phyloP scores from a whole-genome alignment of 2,329 filamentous ascomycete species.

The Colletotrichum salicis region DNA sequence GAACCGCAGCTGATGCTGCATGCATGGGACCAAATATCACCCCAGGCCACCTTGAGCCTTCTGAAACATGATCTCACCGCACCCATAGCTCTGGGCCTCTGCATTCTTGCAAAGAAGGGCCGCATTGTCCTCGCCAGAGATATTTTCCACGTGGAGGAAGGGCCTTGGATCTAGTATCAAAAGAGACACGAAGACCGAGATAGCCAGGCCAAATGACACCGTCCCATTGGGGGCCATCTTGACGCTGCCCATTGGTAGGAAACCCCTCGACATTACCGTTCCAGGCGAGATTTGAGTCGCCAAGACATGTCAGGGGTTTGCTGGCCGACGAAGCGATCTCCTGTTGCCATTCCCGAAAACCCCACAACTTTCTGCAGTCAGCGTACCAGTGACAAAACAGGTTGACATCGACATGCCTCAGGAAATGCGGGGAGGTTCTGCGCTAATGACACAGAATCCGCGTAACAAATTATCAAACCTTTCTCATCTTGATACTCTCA shows the following conservation, averaged over 20 bases:
- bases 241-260: neutral
- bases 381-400: neutral
- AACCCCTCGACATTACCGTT: neutral
- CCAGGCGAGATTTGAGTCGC: neutral
- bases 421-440: slow-evolving; percentile 5
- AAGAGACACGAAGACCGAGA: slow-evolving; percentile 23
- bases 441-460: slow-evolving; percentile 13
- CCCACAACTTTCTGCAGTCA: slow-evolving; percentile 1
- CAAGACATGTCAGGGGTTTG: slow-evolving; percentile 2
- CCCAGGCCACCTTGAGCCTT: neutral
- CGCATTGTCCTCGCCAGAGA: neutral
- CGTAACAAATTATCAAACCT: neutral
- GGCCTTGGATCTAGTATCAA: slow-evolving; percentile 18
- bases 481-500: neutral
- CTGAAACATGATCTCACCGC: slow-evolving; percentile 12
- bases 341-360: neutral
- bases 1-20: slow-evolving; percentile 11
- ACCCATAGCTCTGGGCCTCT: neutral
- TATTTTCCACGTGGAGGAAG: slow-evolving; percentile 26
- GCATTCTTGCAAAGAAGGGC: neutral
- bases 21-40: slow-evolving; percentile 6
- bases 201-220: neutral
- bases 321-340: neutral
- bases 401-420: neutral
- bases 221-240: neutral